These are phyloP conservation scores for Zygnema cylindricum DNA, from an alignment of 139 green algal genomes.

Conservation along the genomic window DNA sequence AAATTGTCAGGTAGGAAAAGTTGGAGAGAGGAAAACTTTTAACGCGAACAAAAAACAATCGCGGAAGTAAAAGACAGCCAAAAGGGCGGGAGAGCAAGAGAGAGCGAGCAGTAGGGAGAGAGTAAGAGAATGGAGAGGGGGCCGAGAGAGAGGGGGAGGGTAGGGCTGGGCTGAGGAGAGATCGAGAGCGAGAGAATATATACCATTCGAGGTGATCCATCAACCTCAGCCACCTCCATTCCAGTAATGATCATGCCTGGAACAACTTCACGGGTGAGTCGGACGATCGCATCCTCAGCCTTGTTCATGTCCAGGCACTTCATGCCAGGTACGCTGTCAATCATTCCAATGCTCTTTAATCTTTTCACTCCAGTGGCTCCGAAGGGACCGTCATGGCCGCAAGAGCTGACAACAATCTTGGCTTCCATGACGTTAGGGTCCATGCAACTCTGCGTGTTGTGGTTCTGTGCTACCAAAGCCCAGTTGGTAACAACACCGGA, in stretches of 20 bases:
- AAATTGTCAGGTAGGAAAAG: too few species aligned
- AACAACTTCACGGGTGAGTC: conserved; percentile 85
- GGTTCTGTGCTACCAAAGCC: conserved; percentile 94
- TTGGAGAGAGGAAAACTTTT: too few species aligned
- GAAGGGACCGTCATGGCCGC: conserved; percentile 95
- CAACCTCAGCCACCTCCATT: conserved; percentile 87
- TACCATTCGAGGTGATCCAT: conserved; percentile 64
- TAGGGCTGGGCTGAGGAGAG: too few species aligned
- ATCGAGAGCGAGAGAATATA: too few species aligned
- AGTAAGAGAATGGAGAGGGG: too few species aligned
- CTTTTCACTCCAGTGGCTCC: conserved; percentile 91
- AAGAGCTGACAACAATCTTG: conserved; percentile 90
- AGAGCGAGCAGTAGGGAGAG: too few species aligned
- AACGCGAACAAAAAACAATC: too few species aligned
- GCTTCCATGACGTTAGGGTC: conserved; percentile 70
- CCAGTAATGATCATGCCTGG: conserved; percentile 93
- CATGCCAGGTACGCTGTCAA: conserved; percentile 86
- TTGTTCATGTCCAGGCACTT: conserved; percentile 96
- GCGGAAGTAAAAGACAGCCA: too few species aligned
- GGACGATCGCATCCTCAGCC: conserved; percentile 89
- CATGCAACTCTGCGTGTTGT: conserved; percentile 97
- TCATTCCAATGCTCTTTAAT: conserved; percentile 86
- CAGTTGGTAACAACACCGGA: conserved; percentile 96
- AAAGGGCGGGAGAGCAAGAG: too few species aligned
- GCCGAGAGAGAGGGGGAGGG: too few species aligned